Base-by-base conservation (phyloP, 441 rosid genomes). In the Geranium incanum region DNA sequence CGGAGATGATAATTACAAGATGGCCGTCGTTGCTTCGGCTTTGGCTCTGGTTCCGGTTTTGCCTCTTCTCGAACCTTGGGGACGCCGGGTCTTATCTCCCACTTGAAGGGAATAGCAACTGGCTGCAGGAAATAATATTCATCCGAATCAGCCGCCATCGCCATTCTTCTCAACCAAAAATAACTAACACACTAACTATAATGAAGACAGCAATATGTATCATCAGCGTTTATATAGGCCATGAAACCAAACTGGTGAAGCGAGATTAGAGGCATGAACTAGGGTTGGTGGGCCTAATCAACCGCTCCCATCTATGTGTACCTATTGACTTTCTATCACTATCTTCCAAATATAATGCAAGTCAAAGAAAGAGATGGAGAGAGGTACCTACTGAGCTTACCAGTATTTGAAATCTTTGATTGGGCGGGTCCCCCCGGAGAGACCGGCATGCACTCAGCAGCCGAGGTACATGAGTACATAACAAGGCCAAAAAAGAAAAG, bases 41-140 rank as follows among this genome's bases (percentile, higher is more conserved):
- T 62, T 0, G 79, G 78, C 5, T 45, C 67, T 7, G 39, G 81
- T 9, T 28, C 1, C 33, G 33, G 33, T 70, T 77, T 72, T 0
- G 68, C 69, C 16, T 21, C 75, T 0, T 41, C 75, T n/a, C 39
- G 83, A 85, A 77, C 78, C 76, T 88, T 91, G 76, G 98, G 98
- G 1, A 93, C 93, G 12, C 98, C 98, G 63, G 98, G 97, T 69
- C 98, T 93, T 84, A 89, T 78, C 88, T 93, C 98, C 98, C 97
- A 93, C 72, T 91, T 91, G 78, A 93, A 93, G 8, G 98, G 98
- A 57, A 91, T 68, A 0, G 90, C 75, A 67, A 97, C 98, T 0
- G 95, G 89, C 71, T 86, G 85, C 75, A 66, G 87, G 84, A 86
- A 91, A 9, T 94, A 41, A 41, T 28, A 89, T 18, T 93, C 96